phyloP scores from a whole-genome alignment of 2,329 filamentous ascomycete genomes.

The Arthrobotrys sinensis region DNA sequence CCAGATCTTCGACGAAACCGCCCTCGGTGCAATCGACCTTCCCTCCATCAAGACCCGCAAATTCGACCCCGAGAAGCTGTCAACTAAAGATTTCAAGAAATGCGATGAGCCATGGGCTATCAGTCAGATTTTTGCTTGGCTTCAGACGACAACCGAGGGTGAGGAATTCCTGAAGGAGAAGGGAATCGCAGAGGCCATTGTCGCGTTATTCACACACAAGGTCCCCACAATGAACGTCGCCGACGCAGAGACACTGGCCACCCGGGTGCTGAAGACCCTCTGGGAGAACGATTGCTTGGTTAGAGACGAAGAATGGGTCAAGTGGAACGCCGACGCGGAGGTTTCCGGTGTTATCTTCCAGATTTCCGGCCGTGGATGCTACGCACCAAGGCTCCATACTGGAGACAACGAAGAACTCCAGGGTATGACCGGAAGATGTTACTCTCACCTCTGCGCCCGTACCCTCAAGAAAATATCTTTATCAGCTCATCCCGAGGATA shows the following conservation, averaged over 20 bases:
- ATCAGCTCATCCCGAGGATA: conserved; percentile 79
- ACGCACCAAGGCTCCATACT: conserved; percentile 84
- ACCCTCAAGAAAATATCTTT: conserved; percentile 96
- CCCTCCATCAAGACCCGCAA: conserved; percentile 86
- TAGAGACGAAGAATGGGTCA: conserved; percentile 97
- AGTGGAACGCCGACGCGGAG: conserved; percentile 80
- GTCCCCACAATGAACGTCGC: conserved; percentile 99
- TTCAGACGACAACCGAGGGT: conserved; percentile 89
- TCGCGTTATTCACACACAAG: conserved; percentile 91
- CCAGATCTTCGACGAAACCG: conserved; percentile 58
- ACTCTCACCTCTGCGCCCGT: conserved; percentile 92
- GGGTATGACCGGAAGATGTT: conserved; percentile 82
- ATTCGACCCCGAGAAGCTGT: conserved; percentile 88
- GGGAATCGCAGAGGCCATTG: conserved; percentile 86
- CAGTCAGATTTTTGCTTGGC: conserved; percentile 87
- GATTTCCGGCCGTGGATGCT: conserved; percentile 90
- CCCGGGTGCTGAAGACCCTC: conserved; percentile 84
- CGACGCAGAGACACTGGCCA: conserved; percentile 89
- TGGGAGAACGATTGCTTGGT: conserved; percentile 82
- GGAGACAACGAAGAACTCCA: conserved; percentile 70
- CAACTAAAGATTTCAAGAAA: conserved; percentile 82
- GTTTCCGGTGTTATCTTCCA: conserved; percentile 95
- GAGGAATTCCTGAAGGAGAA: conserved; percentile 89
- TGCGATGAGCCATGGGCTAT: conserved; percentile 94
- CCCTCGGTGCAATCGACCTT: conserved; percentile 77